These are phyloP conservation scores for Mortierella sp. DNA, from an alignment of 371 early-diverging fungal genomes.

Conservation along the genomic window DNA sequence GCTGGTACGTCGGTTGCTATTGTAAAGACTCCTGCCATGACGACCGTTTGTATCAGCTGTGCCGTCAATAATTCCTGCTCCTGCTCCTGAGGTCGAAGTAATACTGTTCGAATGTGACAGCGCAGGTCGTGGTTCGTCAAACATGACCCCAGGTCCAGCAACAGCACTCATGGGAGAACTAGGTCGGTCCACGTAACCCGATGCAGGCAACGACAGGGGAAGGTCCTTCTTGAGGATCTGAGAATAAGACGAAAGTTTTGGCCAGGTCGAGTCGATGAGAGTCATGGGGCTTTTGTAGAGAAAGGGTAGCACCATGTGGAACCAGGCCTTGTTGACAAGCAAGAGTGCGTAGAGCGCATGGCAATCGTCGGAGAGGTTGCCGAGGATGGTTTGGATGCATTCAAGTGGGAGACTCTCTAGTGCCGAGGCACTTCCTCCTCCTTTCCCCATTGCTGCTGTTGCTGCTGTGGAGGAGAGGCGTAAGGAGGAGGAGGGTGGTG, in stretches of 20 bases:
- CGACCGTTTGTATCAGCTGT: slow-evolving; percentile 7
- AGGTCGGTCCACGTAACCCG: background rate
- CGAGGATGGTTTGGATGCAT: slow-evolving; percentile 54
- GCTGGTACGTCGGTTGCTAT: slow-evolving; percentile 29
- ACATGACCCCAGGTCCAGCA: background rate
- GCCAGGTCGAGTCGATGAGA: slow-evolving; percentile 54
- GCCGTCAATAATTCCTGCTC: background rate
- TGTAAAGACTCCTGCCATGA: slow-evolving; percentile 22
- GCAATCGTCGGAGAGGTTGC: slow-evolving; percentile 41
- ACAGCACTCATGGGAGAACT: background rate
- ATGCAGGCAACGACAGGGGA: slow-evolving; percentile 1
- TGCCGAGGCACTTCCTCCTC: background rate
- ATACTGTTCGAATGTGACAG: background rate
- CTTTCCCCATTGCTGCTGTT: too few species aligned
- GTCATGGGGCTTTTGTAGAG: slow-evolving; percentile 53
- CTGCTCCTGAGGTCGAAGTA: background rate
- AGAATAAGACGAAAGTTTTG: slow-evolving; percentile 42
- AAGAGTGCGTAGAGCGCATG: slow-evolving; percentile 43
- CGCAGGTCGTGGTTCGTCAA: background rate
- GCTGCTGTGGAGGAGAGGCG: background rate
- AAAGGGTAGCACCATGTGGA: slow-evolving; percentile 51
- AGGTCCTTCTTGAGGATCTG: slow-evolving; percentile 42
- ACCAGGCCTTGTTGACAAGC: slow-evolving; percentile 48
- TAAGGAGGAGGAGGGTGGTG: background rate
- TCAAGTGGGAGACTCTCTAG: slow-evolving; percentile 47